A percentile compares a stretch with the other conserved stretches of the same genome.
Conservation (phyloP, 2,329 filamentous ascomycete species). For the Ophiostoma pallidulum region DNA sequence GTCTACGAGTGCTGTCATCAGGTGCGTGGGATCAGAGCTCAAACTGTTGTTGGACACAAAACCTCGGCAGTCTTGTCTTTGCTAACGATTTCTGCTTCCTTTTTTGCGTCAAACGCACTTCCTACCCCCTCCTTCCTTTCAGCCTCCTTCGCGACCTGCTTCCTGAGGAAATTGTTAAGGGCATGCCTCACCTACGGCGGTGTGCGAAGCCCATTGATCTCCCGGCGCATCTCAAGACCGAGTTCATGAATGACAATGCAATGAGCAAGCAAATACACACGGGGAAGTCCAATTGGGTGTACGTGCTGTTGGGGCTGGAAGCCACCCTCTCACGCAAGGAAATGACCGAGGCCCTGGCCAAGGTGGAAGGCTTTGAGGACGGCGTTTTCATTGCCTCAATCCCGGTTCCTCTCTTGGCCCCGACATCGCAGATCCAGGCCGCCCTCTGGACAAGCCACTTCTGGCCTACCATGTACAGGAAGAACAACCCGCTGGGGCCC, state of each 20-base stretch:
- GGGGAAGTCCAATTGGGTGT: conserved; percentile 51
- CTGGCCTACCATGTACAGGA: conserved; percentile 79
- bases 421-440: conserved; percentile 67
- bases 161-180: conserved; percentile 52
- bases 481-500: conserved; percentile 77
- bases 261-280: conserved; percentile 48
- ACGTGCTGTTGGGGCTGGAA: conserved; percentile 45
- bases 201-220: conserved; percentile 64
- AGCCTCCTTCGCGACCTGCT: conserved; percentile 48
- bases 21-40: conserved; percentile 49
- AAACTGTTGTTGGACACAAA: too few species aligned
- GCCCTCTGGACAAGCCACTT: conserved; percentile 64
- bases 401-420: conserved; percentile 61
- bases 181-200: conserved; percentile 62
- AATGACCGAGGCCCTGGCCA: conserved; percentile 37
- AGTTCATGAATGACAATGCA: conserved; percentile 50
- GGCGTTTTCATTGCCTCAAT: conserved; percentile 50
- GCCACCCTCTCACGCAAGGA: conserved; percentile 44
- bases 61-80: too few species aligned
- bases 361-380: conserved; percentile 41
- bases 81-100: background rate
- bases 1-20: conserved; percentile 61
- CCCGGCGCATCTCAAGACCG: conserved; percentile 53
- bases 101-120: background rate
- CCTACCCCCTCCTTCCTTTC: too few species aligned